Conservation (phyloP, 2,329 filamentous ascomycete species). For the Thielaviopsis musarum region DNA sequence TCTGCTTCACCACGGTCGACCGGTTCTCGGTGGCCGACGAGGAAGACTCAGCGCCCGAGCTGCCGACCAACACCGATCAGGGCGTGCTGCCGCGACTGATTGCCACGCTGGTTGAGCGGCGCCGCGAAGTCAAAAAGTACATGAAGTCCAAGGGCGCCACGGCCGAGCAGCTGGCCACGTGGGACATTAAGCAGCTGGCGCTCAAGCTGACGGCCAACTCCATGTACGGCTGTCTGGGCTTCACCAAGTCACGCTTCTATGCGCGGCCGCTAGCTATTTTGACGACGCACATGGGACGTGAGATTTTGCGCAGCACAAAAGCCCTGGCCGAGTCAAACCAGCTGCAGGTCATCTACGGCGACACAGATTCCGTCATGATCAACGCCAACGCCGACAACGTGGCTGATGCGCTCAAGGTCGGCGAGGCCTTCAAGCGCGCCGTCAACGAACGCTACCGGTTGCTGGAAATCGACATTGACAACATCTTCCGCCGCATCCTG, state of each 20-base stretch:
- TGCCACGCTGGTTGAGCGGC: slow-evolving; percentile 72
- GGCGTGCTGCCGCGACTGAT: slow-evolving; percentile 85
- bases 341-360: slow-evolving; percentile 92
- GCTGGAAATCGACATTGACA: slow-evolving; percentile 95
- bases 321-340: slow-evolving; percentile 83
- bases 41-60: slow-evolving; percentile 76
- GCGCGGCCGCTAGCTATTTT: slow-evolving; percentile 87
- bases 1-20: slow-evolving; percentile 96
- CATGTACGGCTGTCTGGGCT: slow-evolving; percentile 98
- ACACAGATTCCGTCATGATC: slow-evolving; percentile 99
- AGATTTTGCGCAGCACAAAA: slow-evolving; percentile 92
- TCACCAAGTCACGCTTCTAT: slow-evolving; percentile 93
- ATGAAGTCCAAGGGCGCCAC: slow-evolving; percentile 93
- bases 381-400: slow-evolving; percentile 95
- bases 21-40: slow-evolving; percentile 53
- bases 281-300: slow-evolving; percentile 91
- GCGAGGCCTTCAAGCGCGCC: slow-evolving; percentile 82
- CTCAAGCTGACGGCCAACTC: slow-evolving; percentile 96
- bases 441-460: slow-evolving; percentile 90
- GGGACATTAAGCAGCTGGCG: slow-evolving; percentile 96
- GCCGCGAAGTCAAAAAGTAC: slow-evolving; percentile 82
- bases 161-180: slow-evolving; percentile 71
- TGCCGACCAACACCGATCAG: slow-evolving; percentile 59
- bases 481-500: slow-evolving; percentile 82
- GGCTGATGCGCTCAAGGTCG: slow-evolving; percentile 75